phyloP scores from a whole-genome alignment of 2,329 filamentous ascomycete genomes.

The Orbilia quercus region DNA sequence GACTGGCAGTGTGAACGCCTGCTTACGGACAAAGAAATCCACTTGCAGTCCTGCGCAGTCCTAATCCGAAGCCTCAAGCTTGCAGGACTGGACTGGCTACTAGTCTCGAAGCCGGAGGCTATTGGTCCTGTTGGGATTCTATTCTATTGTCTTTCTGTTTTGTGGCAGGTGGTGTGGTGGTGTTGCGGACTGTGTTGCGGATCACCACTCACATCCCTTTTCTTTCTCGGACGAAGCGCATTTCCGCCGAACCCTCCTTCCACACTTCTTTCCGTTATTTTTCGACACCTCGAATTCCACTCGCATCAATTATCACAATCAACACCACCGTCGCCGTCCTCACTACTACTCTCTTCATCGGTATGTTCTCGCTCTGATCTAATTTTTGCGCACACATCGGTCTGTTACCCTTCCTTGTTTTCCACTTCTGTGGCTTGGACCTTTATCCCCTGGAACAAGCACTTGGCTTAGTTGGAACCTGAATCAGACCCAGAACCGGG shows the following conservation, averaged over 20 bases:
- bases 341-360: no score
- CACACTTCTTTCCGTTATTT: background rate
- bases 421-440: background rate
- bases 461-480: background rate
- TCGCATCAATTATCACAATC: no score
- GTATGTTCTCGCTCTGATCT: background rate
- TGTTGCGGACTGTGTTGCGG: constrained; percentile 2
- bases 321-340: no score
- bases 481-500: background rate
- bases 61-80: no score
- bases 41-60: no score
- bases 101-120: no score
- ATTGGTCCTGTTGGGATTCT: no score
- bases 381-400: background rate
- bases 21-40: background rate
- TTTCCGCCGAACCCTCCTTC: constrained; percentile 24
- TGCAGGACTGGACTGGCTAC: no score
- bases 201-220: background rate
- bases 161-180: background rate
- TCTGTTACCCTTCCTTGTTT: background rate
- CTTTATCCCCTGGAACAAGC: background rate
- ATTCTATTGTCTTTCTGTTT: no score
- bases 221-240: constrained; percentile 24
- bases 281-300: no score
- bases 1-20: background rate